phyloP scores from a whole-genome alignment of 2,329 filamentous ascomycete species.

The Myriosclerotinia curreyana region DNA sequence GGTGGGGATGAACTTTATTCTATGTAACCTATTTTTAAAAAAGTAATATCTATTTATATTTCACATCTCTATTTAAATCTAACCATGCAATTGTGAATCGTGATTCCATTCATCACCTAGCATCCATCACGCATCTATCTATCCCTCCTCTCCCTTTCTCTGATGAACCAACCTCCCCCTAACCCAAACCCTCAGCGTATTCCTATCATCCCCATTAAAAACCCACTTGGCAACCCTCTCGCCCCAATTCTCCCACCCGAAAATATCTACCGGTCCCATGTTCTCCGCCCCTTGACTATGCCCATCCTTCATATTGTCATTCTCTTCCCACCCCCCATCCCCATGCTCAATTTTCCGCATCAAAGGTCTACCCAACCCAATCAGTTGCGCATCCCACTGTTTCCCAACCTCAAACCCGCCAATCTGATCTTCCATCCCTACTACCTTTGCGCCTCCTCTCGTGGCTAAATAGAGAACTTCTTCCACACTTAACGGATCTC shows the following conservation, averaged over 20 bases:
- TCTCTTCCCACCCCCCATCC: constrained; percentile 37
- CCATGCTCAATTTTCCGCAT: not conserved
- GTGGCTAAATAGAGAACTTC: constrained; percentile 87
- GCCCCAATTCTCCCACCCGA: constrained; percentile 87
- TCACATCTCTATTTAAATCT: not conserved
- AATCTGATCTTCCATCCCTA: constrained; percentile 68
- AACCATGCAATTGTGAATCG: no score
- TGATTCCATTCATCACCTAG: not conserved
- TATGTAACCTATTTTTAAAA: not conserved
- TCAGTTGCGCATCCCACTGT: constrained; percentile 87
- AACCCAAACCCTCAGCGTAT: constrained; percentile 87
- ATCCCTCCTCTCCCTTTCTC: constrained; percentile 37
- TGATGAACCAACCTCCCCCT: constrained; percentile 76
- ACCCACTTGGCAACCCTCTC: constrained; percentile 92
- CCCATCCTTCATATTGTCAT: no score
- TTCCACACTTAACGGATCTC: constrained; percentile 71
- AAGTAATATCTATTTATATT: not conserved
- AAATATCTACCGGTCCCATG: constrained; percentile 74
- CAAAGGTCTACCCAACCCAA: constrained; percentile 52
- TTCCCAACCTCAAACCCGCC: constrained; percentile 83
- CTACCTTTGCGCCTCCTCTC: constrained; percentile 76
- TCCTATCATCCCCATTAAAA: constrained; percentile 88
- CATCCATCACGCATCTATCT: no score
- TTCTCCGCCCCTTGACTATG: constrained; percentile 39
- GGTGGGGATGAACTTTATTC: not conserved